Percentiles rank a stretch among this genome's conserved stretches.
These are phyloP conservation scores for Phytopythium sindhum DNA, from an alignment of 352 stramenopile species.

Conservation along the genomic window DNA sequence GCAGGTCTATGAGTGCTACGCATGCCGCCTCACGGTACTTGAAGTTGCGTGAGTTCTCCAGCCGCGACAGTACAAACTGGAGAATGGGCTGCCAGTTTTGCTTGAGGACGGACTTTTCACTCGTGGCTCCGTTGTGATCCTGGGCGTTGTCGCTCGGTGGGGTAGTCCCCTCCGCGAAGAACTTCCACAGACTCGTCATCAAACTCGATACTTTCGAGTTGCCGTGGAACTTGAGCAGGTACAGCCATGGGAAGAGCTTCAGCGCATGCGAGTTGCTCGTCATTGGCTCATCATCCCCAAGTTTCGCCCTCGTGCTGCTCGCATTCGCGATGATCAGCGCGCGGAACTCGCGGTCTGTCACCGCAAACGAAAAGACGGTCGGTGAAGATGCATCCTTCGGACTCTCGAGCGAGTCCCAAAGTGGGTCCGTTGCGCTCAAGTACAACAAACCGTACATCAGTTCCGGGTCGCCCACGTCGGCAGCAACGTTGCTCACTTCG, in stretches of 20 bases:
- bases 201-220: slow-evolving; percentile 60
- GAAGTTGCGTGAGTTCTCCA: slow-evolving; percentile 72
- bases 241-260: slow-evolving; percentile 72
- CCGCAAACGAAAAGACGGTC: slow-evolving; percentile 45
- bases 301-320: slow-evolving; percentile 17
- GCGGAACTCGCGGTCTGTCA: slow-evolving; percentile 41
- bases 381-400: neutral
- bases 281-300: slow-evolving; percentile 49
- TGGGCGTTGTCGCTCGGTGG: neutral
- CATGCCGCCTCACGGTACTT: slow-evolving; percentile 80
- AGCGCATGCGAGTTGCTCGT: neutral
- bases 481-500: slow-evolving; percentile 80
- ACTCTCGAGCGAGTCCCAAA: slow-evolving; percentile 44
- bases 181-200: slow-evolving; percentile 67
- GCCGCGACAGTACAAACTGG: slow-evolving; percentile 47
- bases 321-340: slow-evolving; percentile 48
- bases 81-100: slow-evolving; percentile 56
- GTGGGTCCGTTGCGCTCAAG: slow-evolving; percentile 69
- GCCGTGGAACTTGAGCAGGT: slow-evolving; percentile 71
- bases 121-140: neutral
- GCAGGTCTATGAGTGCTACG: slow-evolving; percentile 52
- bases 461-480: slow-evolving; percentile 72
- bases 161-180: slow-evolving; percentile 44
- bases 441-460: slow-evolving; percentile 84
- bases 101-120: slow-evolving; percentile 47